Base-by-base conservation (phyloP, 23 red algal genomes). In the Gracilariopsis chorda region DNA sequence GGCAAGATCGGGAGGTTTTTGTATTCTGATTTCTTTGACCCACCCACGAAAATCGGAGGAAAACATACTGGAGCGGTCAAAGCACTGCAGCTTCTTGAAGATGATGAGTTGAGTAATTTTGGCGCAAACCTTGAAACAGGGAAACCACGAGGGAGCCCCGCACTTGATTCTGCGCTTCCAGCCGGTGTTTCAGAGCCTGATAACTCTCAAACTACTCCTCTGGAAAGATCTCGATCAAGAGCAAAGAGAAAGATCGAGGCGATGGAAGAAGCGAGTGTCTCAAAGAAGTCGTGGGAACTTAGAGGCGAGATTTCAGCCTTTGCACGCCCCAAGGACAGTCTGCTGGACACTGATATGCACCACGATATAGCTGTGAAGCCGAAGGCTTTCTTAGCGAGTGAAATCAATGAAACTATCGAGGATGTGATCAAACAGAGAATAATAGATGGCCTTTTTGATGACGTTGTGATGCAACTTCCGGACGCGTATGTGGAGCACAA, bases 221-320 rank as follows among this genome's bases (percentile, higher is more conserved):
- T 91, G 55, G 44, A 52, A 39, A 56, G 51, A 25, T 47, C 57
- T 39, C 39, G 74, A 49, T 37, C 51, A 21, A 56, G 51, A 21
- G 17, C 63, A 16, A 71, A 14, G 39, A 53, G 49, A 63, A 64
- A 43, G 39, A 91, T 96, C 69, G 25, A 78, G 16, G 68, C 69
- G 0, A 32, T 98, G 10, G 95, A 98, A 88, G 67, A 83, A 20
- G 83, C 73, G 25, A 80, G 72, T 19, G 85, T 98, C 4, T 24
- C 34, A 24, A 85, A 85, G 58, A 94, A 94, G 47, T 86, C 92
- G 32, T 98, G 95, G 95, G 78, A 91, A 63, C 88, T 98, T 35
- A 84, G 92, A 16, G 95, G 95, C 51, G 95, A 98, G 79, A 91
- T 98, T 24, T 76, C 72, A 48, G 91, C 81, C 5, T 72, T 65